Base-by-base conservation (phyloP, 2,329 filamentous ascomycete species). In the Penicillium carneum region DNA sequence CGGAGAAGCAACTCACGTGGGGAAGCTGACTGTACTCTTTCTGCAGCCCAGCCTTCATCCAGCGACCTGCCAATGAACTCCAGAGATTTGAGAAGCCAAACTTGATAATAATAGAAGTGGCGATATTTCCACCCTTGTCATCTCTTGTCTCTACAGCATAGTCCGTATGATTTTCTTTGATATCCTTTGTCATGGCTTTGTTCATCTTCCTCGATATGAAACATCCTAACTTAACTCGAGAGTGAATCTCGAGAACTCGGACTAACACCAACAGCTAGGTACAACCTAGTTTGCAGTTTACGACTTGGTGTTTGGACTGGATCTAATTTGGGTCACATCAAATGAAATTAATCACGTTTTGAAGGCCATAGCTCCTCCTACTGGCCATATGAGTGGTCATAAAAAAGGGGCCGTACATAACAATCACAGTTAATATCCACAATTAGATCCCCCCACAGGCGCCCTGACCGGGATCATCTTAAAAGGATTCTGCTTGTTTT, bases 1-100 rank as follows among this genome's bases (percentile, higher is more conserved):
- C 53, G 59, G 64, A 66, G 59, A 63, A 65, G 33, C 52, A 38
- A 43, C 57, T 63, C 66, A 69, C 66, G 68, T 69, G 66, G 64
- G 61, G 64, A 59, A 69, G 61, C 52, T 51, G 62, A 49, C 53
- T 59, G 45, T 45, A n/a, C 48, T 12, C 41, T 7, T 31, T 38
- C 49, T 41, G 47, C 31, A 26, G 20, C 29, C 39, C 36, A 43
- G 46, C 46, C 29, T 3, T 48, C 20, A 31, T 20, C 14, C 18
- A 18, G 4, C 26, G 33, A 43, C 16, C 46, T 34, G 33, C 46
- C 29, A 34, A 49, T 49, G 20, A 46, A 46, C 16, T 41, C 38
- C 8, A n/a, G 16, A 9, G 14, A 31, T 18, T n/a, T 26, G n/a
- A 14, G 18, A 38, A 10, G 18, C 0, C 16, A 10, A 14, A 10